These are phyloP conservation scores for Raffaelea deltoideospora DNA, from an alignment of 2,329 filamentous ascomycete species.

Conservation along the genomic window DNA sequence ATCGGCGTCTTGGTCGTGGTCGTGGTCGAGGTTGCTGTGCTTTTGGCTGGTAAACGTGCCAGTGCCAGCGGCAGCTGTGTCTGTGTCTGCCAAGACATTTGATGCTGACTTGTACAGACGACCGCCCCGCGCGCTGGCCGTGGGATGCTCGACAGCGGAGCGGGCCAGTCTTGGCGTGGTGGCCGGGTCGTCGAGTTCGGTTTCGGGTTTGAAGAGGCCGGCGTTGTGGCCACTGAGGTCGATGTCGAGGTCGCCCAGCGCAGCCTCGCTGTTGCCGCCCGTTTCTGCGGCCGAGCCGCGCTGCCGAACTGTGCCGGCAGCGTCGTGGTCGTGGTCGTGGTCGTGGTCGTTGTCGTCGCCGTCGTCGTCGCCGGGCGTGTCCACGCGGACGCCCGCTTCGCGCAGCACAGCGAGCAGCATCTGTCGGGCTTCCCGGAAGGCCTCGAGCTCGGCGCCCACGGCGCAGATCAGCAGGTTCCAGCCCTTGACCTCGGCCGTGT, in stretches of 20 bases:
- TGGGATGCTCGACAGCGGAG: conserved; percentile 15
- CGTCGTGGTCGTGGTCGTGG: neutral
- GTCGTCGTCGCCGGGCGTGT: conserved; percentile 3
- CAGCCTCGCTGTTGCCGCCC: conserved; percentile 16
- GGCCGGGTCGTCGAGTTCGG: conserved; percentile 2
- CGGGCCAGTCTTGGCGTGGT: conserved; percentile 17
- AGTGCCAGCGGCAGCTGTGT: neutral
- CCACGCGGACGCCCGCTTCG: conserved; percentile 15
- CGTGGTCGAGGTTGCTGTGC: neutral
- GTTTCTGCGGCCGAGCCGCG: no score
- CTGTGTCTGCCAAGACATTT: conserved; percentile 3
- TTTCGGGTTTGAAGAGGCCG: no score
- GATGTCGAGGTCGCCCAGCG: neutral
- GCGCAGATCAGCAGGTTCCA: conserved; percentile 67
- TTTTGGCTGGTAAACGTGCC: neutral
- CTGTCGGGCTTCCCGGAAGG: conserved; percentile 17
- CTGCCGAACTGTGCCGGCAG: no score
- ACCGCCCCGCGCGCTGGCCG: neutral
- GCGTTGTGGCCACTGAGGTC: neutral
- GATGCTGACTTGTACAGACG: conserved; percentile 9
- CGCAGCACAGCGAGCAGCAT: conserved; percentile 17
- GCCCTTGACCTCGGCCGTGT: conserved; percentile 40
- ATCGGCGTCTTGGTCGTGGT: conserved; percentile 8
- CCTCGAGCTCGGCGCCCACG: conserved; percentile 45
- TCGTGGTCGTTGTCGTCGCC: neutral